Base-by-base conservation (phyloP, 176 grass and related monocot species). In the Juncus inflexus region DNA sequence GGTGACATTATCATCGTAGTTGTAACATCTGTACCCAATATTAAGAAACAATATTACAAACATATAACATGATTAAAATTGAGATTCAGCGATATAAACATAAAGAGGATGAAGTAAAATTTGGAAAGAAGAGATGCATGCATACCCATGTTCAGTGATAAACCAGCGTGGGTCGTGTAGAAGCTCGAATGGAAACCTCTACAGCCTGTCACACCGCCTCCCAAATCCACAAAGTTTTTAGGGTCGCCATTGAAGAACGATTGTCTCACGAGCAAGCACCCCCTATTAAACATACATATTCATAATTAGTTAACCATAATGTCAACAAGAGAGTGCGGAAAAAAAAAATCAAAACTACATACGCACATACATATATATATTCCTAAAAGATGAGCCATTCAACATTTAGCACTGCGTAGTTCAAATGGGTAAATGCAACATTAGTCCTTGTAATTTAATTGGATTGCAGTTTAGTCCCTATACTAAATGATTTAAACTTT, bases 1-100 rank as follows among this genome's bases (percentile, higher is more conserved):
- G 91, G 91, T 52, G 84, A 90, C 56, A 90, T 72, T 72, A 90
- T 87, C 91, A 90, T 87, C 40, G 91, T 90, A 11, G 91, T 96
- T 2, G 91, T 85, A 81, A 96, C 91, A 96, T 96, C 91, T 96
- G 81, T n/a, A n/a, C 9, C 63, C 3, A n/a, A 42, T 36, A 70
- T 75, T 28, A 15, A 61, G 3, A 19, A 19, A 36, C 9, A 72
- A 10, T 28, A 60, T 12, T 16, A 16, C 6, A 5, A 16, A 12
- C 15, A 60, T 4, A 60, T 28, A 60, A 60, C 1, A 6, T 4
- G 35, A 13, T 16, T 51, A 2, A 37, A 2, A 49, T 66, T 55
- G 14, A 76, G 15, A 15, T 15, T 16, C 35, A 40, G 10, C 58
- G 66, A 12, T 58, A 62, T 67, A 13, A 42, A 73, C 2, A 49